phyloP scores from a whole-genome alignment of 176 grass and related monocot genomes.

The Bonia amplexicaulis region DNA sequence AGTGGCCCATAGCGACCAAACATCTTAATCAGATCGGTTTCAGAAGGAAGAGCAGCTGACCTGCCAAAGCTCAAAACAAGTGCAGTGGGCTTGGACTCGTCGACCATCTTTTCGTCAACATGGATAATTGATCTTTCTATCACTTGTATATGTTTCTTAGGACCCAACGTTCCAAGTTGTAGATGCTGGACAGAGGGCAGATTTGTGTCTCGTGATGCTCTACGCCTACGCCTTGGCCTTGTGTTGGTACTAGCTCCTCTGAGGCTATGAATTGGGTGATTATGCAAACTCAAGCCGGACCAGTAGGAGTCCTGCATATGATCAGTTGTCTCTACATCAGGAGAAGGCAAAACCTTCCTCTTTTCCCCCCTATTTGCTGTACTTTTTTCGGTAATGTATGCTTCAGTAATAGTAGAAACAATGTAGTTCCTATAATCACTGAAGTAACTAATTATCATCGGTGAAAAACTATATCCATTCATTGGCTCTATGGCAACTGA shows the following conservation, averaged over 20 bases:
- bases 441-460: constrained; percentile 58
- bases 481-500: constrained; percentile 54
- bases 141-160: constrained; percentile 55
- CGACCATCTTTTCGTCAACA: constrained; percentile 79
- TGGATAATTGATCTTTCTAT: constrained; percentile 80
- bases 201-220: constrained; percentile 30
- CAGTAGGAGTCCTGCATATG: constrained; percentile 99
- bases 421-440: constrained; percentile 77
- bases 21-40: constrained; percentile 67
- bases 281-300: constrained; percentile 80
- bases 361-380: constrained; percentile 62
- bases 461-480: constrained; percentile 39
- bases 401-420: constrained; percentile 58
- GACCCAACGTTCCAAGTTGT: constrained; percentile 38
- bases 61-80: constrained; percentile 82
- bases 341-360: constrained; percentile 44
- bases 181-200: constrained; percentile 26
- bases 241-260: constrained; percentile 33
- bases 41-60: constrained; percentile 61
- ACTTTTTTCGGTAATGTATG: constrained; percentile 48
- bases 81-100: constrained; percentile 79
- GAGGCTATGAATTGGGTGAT: constrained; percentile 49
- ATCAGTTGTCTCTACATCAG: constrained; percentile 53
- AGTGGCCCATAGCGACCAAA: constrained; percentile 84
- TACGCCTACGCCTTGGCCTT: constrained; percentile 43